Evolutionary conservation across 2,329 filamentous ascomycete genomes (phyloP), one percentile per base, ranked within the genome.

Genomic region (Helminthosporium solani): DNA sequence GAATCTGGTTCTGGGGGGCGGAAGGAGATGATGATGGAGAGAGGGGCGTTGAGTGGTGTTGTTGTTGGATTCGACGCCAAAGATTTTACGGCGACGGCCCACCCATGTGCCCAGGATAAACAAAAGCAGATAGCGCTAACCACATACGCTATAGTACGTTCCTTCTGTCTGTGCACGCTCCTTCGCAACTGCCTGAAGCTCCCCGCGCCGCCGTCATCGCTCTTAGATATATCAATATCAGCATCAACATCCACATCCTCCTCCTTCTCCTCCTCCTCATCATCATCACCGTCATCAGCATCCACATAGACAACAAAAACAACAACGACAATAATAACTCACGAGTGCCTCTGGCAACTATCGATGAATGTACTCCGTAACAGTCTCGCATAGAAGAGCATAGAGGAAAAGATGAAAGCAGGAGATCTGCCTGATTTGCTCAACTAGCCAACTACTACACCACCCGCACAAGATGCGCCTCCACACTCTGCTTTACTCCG

Each of bases 401-500:
- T 25, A n/a, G 23, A 25, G 23, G 9, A 25, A 9, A 25, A 9
- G 23, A 9, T 6, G 23, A 25, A 25, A 9, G 23, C 42, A 40
- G 43, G 20, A 35, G 12, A 15, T 25, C n/a, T n/a, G n/a, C n/a
- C n/a, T n/a, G n/a, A n/a, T n/a, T n/a, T n/a, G n/a, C n/a, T n/a
- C n/a, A n/a, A n/a, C n/a, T n/a, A n/a, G n/a, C n/a, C 27, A 18
- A 11, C 35, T 31, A 12, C n/a, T 15, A 39, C 25, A 16, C 33
- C 20, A 25, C 31, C 30, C 37, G 21, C 27, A 36, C 47, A 69
- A 64, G 46, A 70, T 70, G 67, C 64, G 59, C 58, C 40, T 60
- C 57, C 49, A 56, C 53, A 56, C 54, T 52, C 54, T 67, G 54
- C 56, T 64, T 60, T 63, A 54, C 56, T 54, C 59, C 54, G 14